Evolutionary conservation across 306 rosid genomes (phyloP), one percentile per base, ranked within the genome.

Genomic region (Geum urbanum): DNA sequence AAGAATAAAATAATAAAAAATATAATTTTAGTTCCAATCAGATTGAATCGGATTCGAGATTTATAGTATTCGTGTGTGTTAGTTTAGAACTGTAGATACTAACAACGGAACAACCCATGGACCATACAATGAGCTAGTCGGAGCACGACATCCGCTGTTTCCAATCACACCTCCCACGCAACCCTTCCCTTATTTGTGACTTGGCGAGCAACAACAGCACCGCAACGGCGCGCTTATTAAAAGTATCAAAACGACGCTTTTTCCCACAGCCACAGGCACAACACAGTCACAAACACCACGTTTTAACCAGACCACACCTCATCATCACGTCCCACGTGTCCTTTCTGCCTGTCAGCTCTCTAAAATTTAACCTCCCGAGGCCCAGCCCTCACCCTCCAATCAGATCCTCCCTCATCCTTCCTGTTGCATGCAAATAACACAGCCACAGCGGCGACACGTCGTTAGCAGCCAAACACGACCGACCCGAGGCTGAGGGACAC

Each of bases 401-500:
- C 84, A 66, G 46, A 66, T 45, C 61, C 73, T 35, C 14, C 20
- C 63, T 72, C 75, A 48, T 76, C 72, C 53, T n/a, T 3, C 37
- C 0, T 32, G n/a, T 59, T 82, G 84, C 84, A 83, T 83, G 79
- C 63, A 47, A 27, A 19, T 44, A 27, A 32, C 37, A 32, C 39
- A 37, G 58, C 9, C 58, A 5, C 5, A 7, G 35, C 9, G 0
- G 3, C 53, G 76, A 73, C 84, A 76, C 69, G 82, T 83, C 83
- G 64, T 48, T 37, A 10, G 6, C 22, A 10, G 68, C 77, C 91
- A 80, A 82, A 85, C 56, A 63, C 65, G 77, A 84, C 89, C 96
- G 96, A 75, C 77, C 32, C 16, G 18, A 20, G 70, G 22, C 16
- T 39, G 37, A 5, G 35, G 58, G 41, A 54, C 22, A 20, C 4